Evolutionary conservation across 2,329 filamentous ascomycete genomes (phyloP).

Genomic region (Claviceps capensis): DNA sequence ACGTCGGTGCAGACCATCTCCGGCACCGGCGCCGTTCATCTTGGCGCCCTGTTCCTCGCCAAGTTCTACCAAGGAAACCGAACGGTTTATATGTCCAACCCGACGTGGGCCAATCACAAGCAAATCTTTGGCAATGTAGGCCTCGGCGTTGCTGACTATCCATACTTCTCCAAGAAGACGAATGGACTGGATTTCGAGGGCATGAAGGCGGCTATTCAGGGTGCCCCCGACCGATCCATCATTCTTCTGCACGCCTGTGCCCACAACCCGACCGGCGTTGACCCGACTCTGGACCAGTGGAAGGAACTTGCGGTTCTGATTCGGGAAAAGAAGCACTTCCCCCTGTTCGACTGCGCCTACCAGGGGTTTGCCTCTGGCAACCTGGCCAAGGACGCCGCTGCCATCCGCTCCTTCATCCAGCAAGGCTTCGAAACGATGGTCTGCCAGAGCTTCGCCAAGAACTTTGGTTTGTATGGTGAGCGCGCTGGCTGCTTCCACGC

Average conservation of each 20-base stretch:
- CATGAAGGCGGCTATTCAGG: constrained; percentile 59
- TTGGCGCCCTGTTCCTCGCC: constrained; percentile 85
- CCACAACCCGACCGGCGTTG: constrained; percentile 95
- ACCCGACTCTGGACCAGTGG: constrained; percentile 91
- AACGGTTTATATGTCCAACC: constrained; percentile 80
- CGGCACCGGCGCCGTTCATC: constrained; percentile 86
- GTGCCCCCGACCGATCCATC: constrained; percentile 66
- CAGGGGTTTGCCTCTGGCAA: constrained; percentile 95
- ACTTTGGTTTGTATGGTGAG: constrained; percentile 94
- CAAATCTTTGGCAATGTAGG: constrained; percentile 93
- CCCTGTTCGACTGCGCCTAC: constrained; percentile 97
- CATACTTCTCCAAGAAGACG: constrained; percentile 83
- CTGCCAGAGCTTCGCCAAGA: constrained; percentile 94
- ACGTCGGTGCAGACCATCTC: constrained; percentile 89
- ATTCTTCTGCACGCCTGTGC: constrained; percentile 91
- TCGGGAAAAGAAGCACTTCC: constrained; percentile 70
- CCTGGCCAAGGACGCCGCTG: constrained; percentile 70
- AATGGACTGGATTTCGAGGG: constrained; percentile 86
- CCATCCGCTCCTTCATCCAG: constrained; percentile 88
- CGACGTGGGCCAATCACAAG: constrained; percentile 97
- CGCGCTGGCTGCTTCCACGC: constrained; percentile 94
- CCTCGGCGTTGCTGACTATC: constrained; percentile 67
- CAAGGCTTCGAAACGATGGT: constrained; percentile 82
- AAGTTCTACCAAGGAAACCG: constrained; percentile 73
- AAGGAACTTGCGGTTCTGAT: constrained; percentile 72